Conservation (phyloP, 2,329 filamentous ascomycete genomes). For the Colletotrichum destructivum region DNA sequence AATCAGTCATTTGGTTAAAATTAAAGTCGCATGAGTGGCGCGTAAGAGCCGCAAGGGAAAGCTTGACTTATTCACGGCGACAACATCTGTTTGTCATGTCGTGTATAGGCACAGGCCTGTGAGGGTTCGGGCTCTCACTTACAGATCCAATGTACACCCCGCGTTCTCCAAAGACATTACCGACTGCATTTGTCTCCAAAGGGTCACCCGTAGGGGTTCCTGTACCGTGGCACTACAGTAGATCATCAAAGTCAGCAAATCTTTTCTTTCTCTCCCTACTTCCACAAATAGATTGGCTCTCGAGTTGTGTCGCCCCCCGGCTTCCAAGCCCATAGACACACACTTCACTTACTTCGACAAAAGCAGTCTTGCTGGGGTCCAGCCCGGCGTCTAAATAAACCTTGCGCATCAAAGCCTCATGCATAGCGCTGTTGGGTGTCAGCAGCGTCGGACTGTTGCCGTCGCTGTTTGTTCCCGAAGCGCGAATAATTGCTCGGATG, state of each 20-base stretch:
- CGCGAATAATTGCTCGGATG: conserved; percentile 50
- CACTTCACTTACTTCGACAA: conserved; percentile 3
- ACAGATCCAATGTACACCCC: conserved; percentile 48
- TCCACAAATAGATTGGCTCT: no score
- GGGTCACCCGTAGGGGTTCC: conserved; percentile 64
- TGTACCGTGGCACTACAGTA: conserved; percentile 54
- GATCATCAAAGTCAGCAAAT: conserved; percentile 36
- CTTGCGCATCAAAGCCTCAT: conserved; percentile 48
- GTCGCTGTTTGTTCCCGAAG: conserved; percentile 50
- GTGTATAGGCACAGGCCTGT: no score
- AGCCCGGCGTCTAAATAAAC: not conserved
- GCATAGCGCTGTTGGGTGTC: conserved; percentile 54
- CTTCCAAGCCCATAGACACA: no score
- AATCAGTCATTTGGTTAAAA: no score
- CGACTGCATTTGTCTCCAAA: conserved; percentile 52
- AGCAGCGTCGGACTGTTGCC: conserved; percentile 55
- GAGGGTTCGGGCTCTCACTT: no score
- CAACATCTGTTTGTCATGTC: no score
- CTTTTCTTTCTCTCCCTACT: conserved; percentile 44
- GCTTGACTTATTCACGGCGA: no score
- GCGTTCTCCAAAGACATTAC: conserved; percentile 45
- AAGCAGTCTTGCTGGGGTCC: not conserved
- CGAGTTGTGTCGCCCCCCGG: no score
- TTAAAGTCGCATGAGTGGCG: no score
- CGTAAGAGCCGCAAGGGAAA: no score